Conservation (phyloP, 2,329 filamentous ascomycete genomes). For the Fusarium phyllophilum region DNA sequence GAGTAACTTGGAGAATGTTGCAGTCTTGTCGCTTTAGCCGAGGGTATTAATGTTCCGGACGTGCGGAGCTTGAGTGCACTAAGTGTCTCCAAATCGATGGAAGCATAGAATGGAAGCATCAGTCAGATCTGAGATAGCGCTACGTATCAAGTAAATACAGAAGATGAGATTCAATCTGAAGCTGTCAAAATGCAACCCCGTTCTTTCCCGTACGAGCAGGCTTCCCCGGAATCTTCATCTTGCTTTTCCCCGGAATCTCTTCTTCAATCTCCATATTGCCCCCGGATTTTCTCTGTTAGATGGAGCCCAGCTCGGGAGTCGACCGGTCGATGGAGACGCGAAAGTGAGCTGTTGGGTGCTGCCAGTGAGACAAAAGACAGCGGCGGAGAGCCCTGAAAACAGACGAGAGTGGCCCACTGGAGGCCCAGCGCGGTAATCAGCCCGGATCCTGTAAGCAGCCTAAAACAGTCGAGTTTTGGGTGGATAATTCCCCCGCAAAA, state of each 20-base stretch:
- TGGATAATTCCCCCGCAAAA: constrained; percentile 30
- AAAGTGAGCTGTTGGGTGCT: constrained; percentile 28
- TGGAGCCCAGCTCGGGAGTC: constrained; percentile 25
- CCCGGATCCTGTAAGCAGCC: constrained; percentile 10
- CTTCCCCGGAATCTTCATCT: constrained; percentile 36
- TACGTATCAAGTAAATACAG: background rate
- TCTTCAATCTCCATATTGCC: constrained; percentile 8
- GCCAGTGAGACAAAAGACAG: background rate
- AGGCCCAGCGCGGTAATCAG: constrained; percentile 32
- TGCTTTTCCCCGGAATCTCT: constrained; percentile 32
- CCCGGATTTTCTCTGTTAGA: background rate
- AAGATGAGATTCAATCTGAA: background rate
- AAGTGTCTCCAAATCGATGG: constrained; percentile 10
- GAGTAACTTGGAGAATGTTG: constrained; percentile 31
- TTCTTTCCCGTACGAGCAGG: constrained; percentile 11
- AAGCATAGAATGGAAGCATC: background rate
- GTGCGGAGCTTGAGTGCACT: constrained; percentile 24
- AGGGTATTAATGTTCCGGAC: constrained; percentile 23
- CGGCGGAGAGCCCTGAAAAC: background rate
- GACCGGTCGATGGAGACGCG: constrained; percentile 19
- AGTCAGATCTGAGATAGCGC: background rate
- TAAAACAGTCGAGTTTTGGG: background rate
- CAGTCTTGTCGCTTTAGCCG: constrained; percentile 19
- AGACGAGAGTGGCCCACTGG: constrained; percentile 8
- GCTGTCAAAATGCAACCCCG: constrained; percentile 16